These are phyloP conservation scores for Leishmania turanica DNA, from an alignment of 208 protist species.

Conservation along the genomic window DNA sequence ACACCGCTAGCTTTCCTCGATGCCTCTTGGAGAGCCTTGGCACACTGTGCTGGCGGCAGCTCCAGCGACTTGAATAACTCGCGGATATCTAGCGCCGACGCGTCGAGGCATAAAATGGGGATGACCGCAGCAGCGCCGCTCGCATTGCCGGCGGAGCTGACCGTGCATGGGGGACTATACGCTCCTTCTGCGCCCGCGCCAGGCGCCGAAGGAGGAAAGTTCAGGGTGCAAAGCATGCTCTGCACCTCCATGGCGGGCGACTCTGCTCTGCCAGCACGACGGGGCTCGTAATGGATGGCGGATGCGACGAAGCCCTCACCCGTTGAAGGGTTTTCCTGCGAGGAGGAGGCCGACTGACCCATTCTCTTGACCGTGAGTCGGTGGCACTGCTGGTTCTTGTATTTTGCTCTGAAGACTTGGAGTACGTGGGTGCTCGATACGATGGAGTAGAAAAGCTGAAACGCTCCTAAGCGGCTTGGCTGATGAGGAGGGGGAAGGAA, in stretches of 20 bases:
- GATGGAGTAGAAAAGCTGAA: neutral
- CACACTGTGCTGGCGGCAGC: constrained; percentile 9
- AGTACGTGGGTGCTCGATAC: neutral
- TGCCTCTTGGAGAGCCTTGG: constrained; percentile 1
- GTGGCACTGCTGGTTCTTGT: neutral
- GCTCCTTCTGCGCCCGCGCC: neutral
- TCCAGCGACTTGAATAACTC: constrained; percentile 11
- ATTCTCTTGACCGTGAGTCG: neutral
- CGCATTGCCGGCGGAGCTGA: neutral
- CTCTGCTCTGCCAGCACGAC: neutral
- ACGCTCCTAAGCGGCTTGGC: neutral
- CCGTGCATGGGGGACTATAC: neutral
- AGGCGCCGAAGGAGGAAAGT: neutral
- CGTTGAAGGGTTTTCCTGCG: neutral
- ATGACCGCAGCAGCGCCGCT: neutral
- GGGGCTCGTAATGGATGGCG: neutral
- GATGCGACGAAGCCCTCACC: neutral
- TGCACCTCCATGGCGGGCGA: constrained; percentile 11
- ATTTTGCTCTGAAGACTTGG: neutral
- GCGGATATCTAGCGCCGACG: constrained; percentile 7
- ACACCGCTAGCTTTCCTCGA: constrained; percentile 7
- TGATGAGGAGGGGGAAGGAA: neutral
- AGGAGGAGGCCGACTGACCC: constrained; percentile 11
- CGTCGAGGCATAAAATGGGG: constrained; percentile 25
- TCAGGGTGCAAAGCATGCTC: constrained; percentile 1